A percentile compares a stretch with the other conserved stretches of the same genome.
These are phyloP conservation scores for Huntiella bhutanensis DNA, from an alignment of 2,329 filamentous ascomycete species.

Conservation along the genomic window DNA sequence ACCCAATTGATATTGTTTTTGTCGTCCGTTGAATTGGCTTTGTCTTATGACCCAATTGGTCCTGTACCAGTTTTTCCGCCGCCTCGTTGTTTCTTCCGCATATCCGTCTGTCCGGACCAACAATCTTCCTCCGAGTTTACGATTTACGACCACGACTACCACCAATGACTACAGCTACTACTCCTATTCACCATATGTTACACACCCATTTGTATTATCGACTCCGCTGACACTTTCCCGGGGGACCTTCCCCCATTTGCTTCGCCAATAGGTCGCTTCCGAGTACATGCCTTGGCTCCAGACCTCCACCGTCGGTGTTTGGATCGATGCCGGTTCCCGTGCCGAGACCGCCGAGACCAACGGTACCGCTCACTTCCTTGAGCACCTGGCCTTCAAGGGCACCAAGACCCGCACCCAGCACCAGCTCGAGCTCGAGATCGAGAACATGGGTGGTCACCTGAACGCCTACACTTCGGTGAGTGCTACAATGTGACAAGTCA, in stretches of 20 bases:
- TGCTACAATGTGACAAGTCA: slow-evolving; percentile 14
- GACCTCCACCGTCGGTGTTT: slow-evolving; percentile 94
- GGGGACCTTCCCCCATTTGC: not conserved
- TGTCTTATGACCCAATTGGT: no score
- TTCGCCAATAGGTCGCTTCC: slow-evolving; percentile 58
- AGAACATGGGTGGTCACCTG: slow-evolving; percentile 98
- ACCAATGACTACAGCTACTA: not conserved
- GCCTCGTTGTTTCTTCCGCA: no score
- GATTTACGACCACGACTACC: not conserved
- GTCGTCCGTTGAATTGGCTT: no score
- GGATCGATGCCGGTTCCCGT: slow-evolving; percentile 97
- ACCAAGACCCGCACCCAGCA: slow-evolving; percentile 88
- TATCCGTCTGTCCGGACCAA: no score
- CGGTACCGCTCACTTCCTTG: slow-evolving; percentile 97
- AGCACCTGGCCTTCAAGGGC: slow-evolving; percentile 99
- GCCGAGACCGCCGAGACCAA: slow-evolving; percentile 98
- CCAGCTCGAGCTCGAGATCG: slow-evolving; percentile 97
- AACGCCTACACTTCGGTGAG: slow-evolving; percentile 98
- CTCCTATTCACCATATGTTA: not conserved
- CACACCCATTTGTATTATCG: not conserved
- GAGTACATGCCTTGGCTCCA: slow-evolving; percentile 97
- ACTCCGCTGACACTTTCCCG: not conserved
- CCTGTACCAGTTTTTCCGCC: no score
- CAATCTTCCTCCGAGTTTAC: no score
- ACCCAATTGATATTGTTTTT: no score